These are phyloP conservation scores for Botryotinia globosa DNA, from an alignment of 2,329 filamentous ascomycete genomes.

Conservation along the genomic window DNA sequence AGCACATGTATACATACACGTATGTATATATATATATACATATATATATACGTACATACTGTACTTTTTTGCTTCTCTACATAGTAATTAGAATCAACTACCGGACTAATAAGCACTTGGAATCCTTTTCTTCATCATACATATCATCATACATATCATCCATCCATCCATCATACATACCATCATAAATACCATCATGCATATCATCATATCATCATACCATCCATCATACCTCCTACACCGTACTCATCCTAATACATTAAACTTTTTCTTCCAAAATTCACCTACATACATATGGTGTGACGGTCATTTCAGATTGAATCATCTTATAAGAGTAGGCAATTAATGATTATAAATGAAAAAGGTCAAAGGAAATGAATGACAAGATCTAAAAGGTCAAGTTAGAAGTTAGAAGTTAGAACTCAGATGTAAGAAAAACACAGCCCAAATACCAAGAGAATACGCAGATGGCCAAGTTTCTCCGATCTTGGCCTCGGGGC, in stretches of 20 bases:
- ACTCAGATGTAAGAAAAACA: background rate
- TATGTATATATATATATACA: too few relatives aligned
- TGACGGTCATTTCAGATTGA: background rate
- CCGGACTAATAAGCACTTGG: background rate
- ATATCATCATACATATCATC: too few relatives aligned
- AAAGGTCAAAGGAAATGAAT: background rate
- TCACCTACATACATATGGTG: background rate
- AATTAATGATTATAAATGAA: background rate
- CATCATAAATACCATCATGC: background rate
- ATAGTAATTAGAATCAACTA: background rate
- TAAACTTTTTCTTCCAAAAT: background rate
- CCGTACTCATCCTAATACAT: background rate
- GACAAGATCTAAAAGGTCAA: background rate
- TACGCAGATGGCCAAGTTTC: slow-evolving; percentile 16
- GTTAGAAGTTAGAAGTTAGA: background rate
- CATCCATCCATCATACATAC: background rate
- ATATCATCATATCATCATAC: background rate
- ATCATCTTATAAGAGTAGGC: too few relatives aligned
- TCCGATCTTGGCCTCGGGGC: slow-evolving; percentile 22
- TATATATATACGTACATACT: too few relatives aligned
- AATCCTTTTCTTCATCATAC: background rate
- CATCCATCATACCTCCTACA: background rate
- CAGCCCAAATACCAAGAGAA: slow-evolving; percentile 17
- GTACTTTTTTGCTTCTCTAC: background rate
- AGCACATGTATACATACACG: too few relatives aligned